Evolutionary conservation across 306 rosid species (phyloP).

Genomic region (Dalbergia oliveri): DNA sequence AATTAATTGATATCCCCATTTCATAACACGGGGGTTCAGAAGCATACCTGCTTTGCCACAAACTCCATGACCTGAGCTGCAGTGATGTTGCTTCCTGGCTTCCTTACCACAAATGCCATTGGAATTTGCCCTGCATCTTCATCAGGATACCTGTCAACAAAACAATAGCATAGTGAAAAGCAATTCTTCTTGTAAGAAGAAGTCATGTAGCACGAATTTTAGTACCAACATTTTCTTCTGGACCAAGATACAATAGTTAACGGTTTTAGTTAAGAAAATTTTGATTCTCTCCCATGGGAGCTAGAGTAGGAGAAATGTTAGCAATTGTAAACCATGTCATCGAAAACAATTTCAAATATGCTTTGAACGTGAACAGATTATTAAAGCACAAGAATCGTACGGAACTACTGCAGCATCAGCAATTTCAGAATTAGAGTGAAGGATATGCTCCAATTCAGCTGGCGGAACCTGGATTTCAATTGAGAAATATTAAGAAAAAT

Average conservation of each 20-base stretch:
- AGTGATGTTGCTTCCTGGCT: conserved; percentile 69
- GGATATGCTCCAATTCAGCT: conserved; percentile 84
- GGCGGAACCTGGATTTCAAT: conserved; percentile 84
- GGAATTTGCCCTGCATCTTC: conserved; percentile 93
- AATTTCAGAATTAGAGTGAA: conserved; percentile 75
- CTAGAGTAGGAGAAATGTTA: conserved; percentile 1
- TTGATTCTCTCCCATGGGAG: neutral
- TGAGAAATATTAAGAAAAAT: conserved; percentile 21
- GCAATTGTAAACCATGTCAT: neutral
- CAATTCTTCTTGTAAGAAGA: conserved; percentile 4
- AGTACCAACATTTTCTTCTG: conserved; percentile 7
- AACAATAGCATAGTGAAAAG: conserved; percentile 1
- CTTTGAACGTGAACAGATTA: neutral
- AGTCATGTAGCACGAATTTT: neutral
- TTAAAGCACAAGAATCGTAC: conserved; percentile 53
- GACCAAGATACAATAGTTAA: neutral
- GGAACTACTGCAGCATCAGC: conserved; percentile 89
- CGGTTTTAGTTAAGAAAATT: neutral
- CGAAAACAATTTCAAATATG: neutral
- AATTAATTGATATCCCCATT: conserved; percentile 6
- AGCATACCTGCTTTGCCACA: conserved; percentile 76
- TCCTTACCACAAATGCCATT: conserved; percentile 90
- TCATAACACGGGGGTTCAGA: conserved; percentile 16
- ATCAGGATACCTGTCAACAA: conserved; percentile 76
- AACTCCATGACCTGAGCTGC: conserved; percentile 69